Base-by-base conservation (phyloP, 225 moss, liverwort and hornwort genomes). In the Antitrichia curtipendula region DNA sequence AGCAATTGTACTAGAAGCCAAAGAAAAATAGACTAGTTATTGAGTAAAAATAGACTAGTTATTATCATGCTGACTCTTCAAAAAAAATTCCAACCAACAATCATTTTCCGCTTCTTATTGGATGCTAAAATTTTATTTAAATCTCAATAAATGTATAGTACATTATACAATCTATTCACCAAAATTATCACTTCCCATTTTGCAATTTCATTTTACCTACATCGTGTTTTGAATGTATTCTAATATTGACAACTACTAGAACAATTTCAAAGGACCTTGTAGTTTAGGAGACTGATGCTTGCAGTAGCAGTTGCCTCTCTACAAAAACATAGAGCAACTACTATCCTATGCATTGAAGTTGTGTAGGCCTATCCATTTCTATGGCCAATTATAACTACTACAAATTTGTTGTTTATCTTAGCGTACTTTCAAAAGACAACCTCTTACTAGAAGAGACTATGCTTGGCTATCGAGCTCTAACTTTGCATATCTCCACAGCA, bases 381-480 rank as follows among this genome's bases (percentile, higher is more conserved):
- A 38, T 13, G 4, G 23, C 21, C 22, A 38, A 68, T 12, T 12
- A 68, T 7, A 68, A 38, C 3, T 68, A 6, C 22, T 68, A 12
- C 22, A 68, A 21, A 38, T 2, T 68, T 40, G 13, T 21, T 68
- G 38, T 8, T 1, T 1, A 40, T 40, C 24, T 7, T 69, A 4
- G 2, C 0, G 1, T 8, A 40, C 8, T 2, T 68, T 12, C 3
- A 65, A 1, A 40, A 69, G 13, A 40, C 40, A 69, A 40, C 4
- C 1, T 24, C 4, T 24, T 25, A 24, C 8, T 24, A 40, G 1
- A 8, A 69, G 24, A 40, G 8, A 7, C 4, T 12, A 40, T 14
- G 3, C 24, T 24, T 14, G 4, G 24, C 25, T 69, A 40, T 40
- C 4, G 24, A 40, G 13, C 69, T 14, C 69, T 69, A 69, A 24